Evolutionary conservation across 2,329 filamentous ascomycete species (phyloP).

Genomic region (Pseudocercospora crystallina): DNA sequence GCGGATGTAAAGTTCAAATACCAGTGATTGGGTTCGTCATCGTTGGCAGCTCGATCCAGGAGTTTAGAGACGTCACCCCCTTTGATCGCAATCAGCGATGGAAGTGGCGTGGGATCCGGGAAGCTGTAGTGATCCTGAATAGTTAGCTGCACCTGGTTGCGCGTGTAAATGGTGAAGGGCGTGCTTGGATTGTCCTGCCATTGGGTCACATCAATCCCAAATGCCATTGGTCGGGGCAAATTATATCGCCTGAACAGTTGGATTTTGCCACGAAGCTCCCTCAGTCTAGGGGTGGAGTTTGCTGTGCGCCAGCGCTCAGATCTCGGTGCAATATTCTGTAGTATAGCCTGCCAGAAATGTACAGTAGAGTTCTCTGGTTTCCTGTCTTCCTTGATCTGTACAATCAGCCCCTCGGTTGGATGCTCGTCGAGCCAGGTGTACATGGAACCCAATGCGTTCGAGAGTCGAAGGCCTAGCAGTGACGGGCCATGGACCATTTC

Average conservation of each 20-base stretch:
- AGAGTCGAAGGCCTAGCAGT: constrained; percentile 32
- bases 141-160: constrained; percentile 39
- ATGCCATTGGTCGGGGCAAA: constrained; percentile 21
- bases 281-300: constrained; percentile 34
- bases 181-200: constrained; percentile 37
- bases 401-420: constrained; percentile 33
- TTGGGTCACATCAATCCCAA: constrained; percentile 35
- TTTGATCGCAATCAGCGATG: constrained; percentile 43
- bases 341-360: constrained; percentile 42
- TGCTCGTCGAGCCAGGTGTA: constrained; percentile 33
- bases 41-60: constrained; percentile 37
- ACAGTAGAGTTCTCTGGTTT: constrained; percentile 31
- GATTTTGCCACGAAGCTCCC: constrained; percentile 36
- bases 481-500: constrained; percentile 39
- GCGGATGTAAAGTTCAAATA: constrained; percentile 48
- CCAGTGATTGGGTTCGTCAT: constrained; percentile 34
- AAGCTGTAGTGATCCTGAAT: constrained; percentile 53
- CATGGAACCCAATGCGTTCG: constrained; percentile 30
- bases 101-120: constrained; percentile 39
- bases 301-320: constrained; percentile 36
- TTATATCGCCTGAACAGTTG: constrained; percentile 38
- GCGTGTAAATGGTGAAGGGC: constrained; percentile 41
- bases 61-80: constrained; percentile 40
- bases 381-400: constrained; percentile 39
- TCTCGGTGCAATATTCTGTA: constrained; percentile 22